Evolutionary conservation across 2,329 filamentous ascomycete genomes (phyloP), one percentile per base, ranked within the genome.

Genomic region (Elsinoe fawcettii): DNA sequence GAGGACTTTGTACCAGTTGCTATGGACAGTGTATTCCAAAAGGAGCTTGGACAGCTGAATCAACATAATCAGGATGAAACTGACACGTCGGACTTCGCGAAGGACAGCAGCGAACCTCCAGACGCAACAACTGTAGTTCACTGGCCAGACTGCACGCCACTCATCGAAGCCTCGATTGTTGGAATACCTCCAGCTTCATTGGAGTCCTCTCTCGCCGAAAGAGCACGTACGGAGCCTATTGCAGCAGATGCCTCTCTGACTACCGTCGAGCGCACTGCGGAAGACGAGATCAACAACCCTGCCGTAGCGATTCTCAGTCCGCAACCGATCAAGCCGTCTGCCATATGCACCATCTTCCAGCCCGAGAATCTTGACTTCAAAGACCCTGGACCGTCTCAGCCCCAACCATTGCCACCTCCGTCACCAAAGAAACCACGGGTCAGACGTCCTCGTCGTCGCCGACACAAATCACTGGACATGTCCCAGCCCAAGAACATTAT

Each of bases 401-500:
- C 39, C 5, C 11, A 41, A 47, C 34, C 27, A 20, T 22, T 27
- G 36, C 34, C 47, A 5, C 27, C 49, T 30, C 20, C 49, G n/a
- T 37, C 51, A 37, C 23, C 51, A 41, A 37, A 20, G 37, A 36
- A 53, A 16, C n/a, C 22, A 11, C 30, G 34, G 4, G n/a, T 39
- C 4, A 36, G 32, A 14, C 49, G 30, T 36, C 49, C 30, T n/a
- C 49, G 49, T 16, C n/a, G 32, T 14, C 49, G 30, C 20, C n/a
- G n/a, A 11, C 25, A 20, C n/a, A 53, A 37, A 53, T 37, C 49
- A 25, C 32, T 53, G 1, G 49, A 53, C 49, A 36, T 53, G 49
- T 53, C 49, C 11, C 49, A 53, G 14, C 49, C 49, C 2, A 53
- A 39, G 18, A 36, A 53, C 32, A 53, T 53, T 11, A 53, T 53